Evolutionary conservation across 2,329 filamentous ascomycete genomes (phyloP), one percentile per base, ranked within the genome.

Genomic region (Pseudocercospora crystallina): DNA sequence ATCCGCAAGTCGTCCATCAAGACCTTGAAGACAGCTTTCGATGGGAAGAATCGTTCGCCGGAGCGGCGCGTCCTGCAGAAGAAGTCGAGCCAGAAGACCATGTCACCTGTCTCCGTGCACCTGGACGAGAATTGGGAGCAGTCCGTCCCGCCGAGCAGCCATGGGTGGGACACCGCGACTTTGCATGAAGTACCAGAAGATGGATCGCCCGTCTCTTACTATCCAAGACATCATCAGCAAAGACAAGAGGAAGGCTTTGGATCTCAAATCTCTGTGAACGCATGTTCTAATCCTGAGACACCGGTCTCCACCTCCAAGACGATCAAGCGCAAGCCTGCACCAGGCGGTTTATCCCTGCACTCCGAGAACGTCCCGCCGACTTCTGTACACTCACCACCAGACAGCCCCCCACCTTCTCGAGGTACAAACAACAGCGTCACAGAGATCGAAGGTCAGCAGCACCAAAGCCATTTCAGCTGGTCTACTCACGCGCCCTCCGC

Each of bases 381-480:
- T 4, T 26, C 20, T 26, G 20, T 54, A 42, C 51, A 45, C 29
- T 32, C 45, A 12, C 45, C 31, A 41, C 47, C 44, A n/a, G 45
- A 37, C 20, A 59, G 52, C 32, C 39, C 54, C 5, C 54, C 57
- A 38, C 46, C 49, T 31, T 52, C 50, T 38, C 42, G 53, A 51
- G 52, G 34, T 26, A 50, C 29, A n/a, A 43, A 58, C 12, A 35
- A 35, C 30, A 50, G 41, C 37, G 17, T 49, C 14, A 35, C n/a
- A 5, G 51, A 57, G 34, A 42, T 54, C 31, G 37, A 43, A 31
- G 29, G 29, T 36, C 42, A 51, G 46, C 56, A 30, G 29, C 49
- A 57, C 13, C 54, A 47, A 14, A 67, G 64, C 51, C 66, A 63
- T 50, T 67, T 69, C 60, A 68, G 65, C 51, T 69, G 66, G 66